Base-by-base conservation (phyloP, 176 grass and related monocot species). In the Musa beccarii region DNA sequence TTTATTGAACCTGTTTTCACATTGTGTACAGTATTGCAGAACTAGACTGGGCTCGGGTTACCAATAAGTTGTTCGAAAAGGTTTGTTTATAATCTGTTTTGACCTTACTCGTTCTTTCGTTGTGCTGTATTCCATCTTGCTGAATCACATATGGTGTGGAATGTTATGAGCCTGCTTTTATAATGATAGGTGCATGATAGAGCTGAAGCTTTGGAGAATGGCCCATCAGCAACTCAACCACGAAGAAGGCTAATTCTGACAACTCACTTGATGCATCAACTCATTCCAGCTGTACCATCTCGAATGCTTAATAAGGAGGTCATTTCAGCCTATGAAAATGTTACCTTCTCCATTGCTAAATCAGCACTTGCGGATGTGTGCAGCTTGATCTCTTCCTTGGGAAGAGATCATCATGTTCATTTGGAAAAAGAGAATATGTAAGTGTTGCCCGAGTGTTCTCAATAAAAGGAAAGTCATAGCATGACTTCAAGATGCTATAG, bases 181-280 rank as follows among this genome's bases (percentile, higher is more conserved):
- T 17, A 14, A 21, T 79, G 34, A 68, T 66, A 86, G 84, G 74
- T 73, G 50, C 74, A 78, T 13, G 78, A 86, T 86, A 52, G 67
- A 74, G 19, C 56, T 80, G 73, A 78, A 81, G n/a, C 53, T 52
- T 20, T 71, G 49, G 78, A 81, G 53, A 74, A 81, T 68, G 67
- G 43, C 21, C 9, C 22, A 77, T 78, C 19, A 54, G 25, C 71
- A 22, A 16, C 55, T 23, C 74, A 43, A 57, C 69, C 19, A 64
- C 75, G 59, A 74, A 86, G 71, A 68, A 86, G 84, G 61, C 74
- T 86, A 17, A 81, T 81, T 54, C 28, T 78, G 67, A 81, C 84
- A 67, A 81, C 66, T 78, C 74, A 81, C 67, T 51, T 81, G 49
- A 81, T 55, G 68, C 64, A 80, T 66, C 79, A 78, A 52, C 79